phyloP scores from a whole-genome alignment of 345 rosid genomes.

The Stellera chamaejasme region DNA sequence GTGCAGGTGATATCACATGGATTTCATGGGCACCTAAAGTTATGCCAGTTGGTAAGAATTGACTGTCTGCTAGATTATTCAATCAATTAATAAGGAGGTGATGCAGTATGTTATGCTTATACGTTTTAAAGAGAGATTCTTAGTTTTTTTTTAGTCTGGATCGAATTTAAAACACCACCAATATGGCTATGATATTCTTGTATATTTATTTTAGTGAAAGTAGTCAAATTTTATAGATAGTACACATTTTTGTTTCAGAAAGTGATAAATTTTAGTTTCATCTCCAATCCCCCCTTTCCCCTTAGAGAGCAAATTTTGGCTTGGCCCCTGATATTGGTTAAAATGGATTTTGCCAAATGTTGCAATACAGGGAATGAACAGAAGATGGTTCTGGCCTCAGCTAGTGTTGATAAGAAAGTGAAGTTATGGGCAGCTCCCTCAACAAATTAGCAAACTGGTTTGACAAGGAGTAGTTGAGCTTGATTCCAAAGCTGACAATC shows the following conservation, averaged over 20 bases:
- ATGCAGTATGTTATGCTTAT: too few species aligned
- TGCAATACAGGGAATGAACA: slow-evolving; percentile 38
- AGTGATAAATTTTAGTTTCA: too few species aligned
- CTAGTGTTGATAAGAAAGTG: slow-evolving; percentile 84
- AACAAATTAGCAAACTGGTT: slow-evolving; percentile 1
- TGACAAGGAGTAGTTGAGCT: slow-evolving; percentile 1
- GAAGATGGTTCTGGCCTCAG: slow-evolving; percentile 53
- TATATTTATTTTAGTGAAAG: too few species aligned
- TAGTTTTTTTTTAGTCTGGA: too few species aligned
- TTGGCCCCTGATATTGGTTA: slow-evolving; percentile 8
- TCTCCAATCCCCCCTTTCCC: background rate
- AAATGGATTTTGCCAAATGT: slow-evolving; percentile 9
- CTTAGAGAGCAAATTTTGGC: background rate
- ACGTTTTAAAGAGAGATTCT: too few species aligned
- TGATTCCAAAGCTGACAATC: background rate
- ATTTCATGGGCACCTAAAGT: slow-evolving; percentile 70
- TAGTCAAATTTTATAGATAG: too few species aligned
- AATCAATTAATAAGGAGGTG: too few species aligned
- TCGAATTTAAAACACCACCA: too few species aligned
- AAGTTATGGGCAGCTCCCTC: slow-evolving; percentile 84
- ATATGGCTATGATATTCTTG: too few species aligned
- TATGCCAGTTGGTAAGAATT: slow-evolving; percentile 46
- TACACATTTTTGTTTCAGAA: too few species aligned
- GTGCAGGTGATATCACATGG: slow-evolving; percentile 82
- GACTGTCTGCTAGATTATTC: background rate